Conservation (phyloP, 2,329 filamentous ascomycete species). For the Diaporthe citrichinensis region DNA sequence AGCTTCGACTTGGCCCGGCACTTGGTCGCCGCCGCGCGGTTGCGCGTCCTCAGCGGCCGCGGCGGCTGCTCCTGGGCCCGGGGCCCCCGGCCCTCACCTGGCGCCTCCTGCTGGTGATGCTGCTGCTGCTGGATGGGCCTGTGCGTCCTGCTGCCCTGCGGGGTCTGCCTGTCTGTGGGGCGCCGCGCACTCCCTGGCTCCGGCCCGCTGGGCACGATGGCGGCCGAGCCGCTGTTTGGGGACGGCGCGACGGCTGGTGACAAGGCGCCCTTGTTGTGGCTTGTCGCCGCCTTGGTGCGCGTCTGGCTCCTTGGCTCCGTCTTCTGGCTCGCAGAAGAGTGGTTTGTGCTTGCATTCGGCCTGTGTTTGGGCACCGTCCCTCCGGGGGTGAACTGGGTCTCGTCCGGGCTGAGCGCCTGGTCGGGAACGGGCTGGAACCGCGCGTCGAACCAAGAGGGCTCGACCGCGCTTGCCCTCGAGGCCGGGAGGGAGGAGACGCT, state of each 20-base stretch:
- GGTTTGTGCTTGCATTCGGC: background rate
- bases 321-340: background rate
- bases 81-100: background rate
- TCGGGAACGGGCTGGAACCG: background rate
- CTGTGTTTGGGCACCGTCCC: background rate
- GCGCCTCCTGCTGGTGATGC: no score
- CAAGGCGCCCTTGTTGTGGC: background rate
- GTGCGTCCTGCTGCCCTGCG: background rate
- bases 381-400: background rate
- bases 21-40: slow-evolving; percentile 49
- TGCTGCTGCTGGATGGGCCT: background rate
- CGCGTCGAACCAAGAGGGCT: background rate
- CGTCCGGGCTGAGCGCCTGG: background rate
- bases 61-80: background rate
- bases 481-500: background rate
- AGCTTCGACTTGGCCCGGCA: slow-evolving; percentile 51
- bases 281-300: background rate
- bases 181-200: background rate
- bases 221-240: no score
- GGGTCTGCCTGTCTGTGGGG: background rate
- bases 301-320: fast-evolving
- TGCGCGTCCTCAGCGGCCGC: slow-evolving; percentile 44
- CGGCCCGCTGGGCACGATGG: background rate
- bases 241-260: background rate
- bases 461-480: no score